phyloP scores from a whole-genome alignment of 345 rosid genomes.

The Eucalyptus microcorys region DNA sequence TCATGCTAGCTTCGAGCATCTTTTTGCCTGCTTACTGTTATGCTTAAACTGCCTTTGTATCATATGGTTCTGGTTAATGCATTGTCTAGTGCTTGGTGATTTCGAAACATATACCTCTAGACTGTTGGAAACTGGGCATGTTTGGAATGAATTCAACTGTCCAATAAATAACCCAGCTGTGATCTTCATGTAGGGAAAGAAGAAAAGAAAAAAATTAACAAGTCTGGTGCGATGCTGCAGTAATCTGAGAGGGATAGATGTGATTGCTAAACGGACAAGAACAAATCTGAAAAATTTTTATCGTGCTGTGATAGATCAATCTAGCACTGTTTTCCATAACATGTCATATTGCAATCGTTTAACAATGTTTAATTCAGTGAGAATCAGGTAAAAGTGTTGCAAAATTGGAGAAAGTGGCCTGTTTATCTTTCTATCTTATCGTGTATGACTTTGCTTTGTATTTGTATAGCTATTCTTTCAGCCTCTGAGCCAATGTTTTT shows the following conservation, averaged over 20 bases:
- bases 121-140: neutral
- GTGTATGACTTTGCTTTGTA: neutral
- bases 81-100: neutral
- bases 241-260: neutral
- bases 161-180: neutral
- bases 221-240: neutral
- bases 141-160: neutral
- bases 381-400: neutral
- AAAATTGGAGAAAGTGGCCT: neutral
- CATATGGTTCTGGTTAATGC: neutral
- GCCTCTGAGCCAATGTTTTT: neutral
- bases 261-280: neutral
- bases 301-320: neutral
- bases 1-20: neutral
- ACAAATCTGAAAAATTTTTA: neutral
- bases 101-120: neutral
- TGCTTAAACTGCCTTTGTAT: neutral
- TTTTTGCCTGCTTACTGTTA: neutral
- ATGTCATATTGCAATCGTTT: neutral
- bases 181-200: neutral
- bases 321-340: neutral
- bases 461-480: neutral
- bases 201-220: neutral
- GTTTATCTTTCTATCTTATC: neutral
- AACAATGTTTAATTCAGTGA: neutral